Evolutionary conservation across 805 yeast genomes (phyloP), one percentile per base, ranked within the genome.

Genomic region (Candida tammaniensis): DNA sequence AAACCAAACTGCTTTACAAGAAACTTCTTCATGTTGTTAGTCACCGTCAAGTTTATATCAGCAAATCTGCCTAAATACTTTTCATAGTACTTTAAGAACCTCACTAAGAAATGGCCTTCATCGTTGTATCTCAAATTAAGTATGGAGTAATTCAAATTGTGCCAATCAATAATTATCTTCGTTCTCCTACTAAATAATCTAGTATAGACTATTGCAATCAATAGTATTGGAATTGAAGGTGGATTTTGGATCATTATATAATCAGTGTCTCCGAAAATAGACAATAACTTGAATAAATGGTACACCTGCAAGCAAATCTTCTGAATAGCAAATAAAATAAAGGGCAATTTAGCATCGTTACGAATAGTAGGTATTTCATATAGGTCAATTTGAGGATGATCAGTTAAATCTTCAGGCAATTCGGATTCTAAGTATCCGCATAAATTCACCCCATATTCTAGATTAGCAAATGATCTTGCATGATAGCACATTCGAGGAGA

Each of bases 401-500:
- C 79, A 2, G 65, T 43, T 2, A 83, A 52, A 22, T 68, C 76
- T 5, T 45, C 43, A 0, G 87, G 77, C 1, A 82, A 67, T 6
- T 57, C 53, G 20, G 78, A 72, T 36, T 80, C 84, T 0, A 80
- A 44, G 47, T 89, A 91, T 0, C 98, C 98, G 55, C 95, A 84
- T 21, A 93, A 57, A 38, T 82, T 86, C 4, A 93, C 98, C 29
- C 69, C 65, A 56, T 80, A 83, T 0, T 88, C 93, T 12, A 64
- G 58, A 20, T 69, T 57, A n/a, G 83, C 73, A 47, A 93, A 79
- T 35, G 91, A 82, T 38, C 70, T 61, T 0, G 95, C 95, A 55
- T 93, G 98, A 59, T 91, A 85, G 46, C 82, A 74, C 84, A 91
- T 93, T 40, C 98, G 70, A 5, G 98, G 98, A 0, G 97, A 89